phyloP scores from a whole-genome alignment of 164 flowering plant genomes.

The Piper betle region DNA sequence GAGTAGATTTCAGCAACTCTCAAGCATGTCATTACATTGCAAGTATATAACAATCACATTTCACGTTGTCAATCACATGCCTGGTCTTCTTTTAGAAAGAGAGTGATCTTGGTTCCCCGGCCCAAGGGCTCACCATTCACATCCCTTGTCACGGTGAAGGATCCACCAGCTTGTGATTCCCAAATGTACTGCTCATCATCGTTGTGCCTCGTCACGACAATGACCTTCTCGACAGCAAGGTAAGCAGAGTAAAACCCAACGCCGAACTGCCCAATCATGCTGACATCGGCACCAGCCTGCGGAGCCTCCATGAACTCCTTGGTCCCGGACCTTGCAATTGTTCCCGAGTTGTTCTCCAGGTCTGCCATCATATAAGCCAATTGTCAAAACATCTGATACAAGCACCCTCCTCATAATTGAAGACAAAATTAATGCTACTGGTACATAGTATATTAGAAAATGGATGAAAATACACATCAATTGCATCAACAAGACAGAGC shows the following conservation, averaged over 20 bases:
- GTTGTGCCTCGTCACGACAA: slow-evolving; percentile 39
- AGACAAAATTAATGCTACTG: not conserved
- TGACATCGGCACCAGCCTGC: slow-evolving; percentile 36
- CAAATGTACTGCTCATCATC: slow-evolving; percentile 40
- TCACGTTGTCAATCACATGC: slow-evolving; percentile 1
- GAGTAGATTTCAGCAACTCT: not conserved
- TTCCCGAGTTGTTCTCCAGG: slow-evolving; percentile 41
- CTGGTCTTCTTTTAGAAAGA: slow-evolving; percentile 41
- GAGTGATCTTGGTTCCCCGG: slow-evolving; percentile 35
- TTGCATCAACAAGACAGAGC: too few relatives aligned
- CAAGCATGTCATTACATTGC: too few relatives aligned
- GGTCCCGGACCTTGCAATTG: slow-evolving; percentile 46
- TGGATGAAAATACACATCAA: too few relatives aligned
- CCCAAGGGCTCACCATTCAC: slow-evolving; percentile 25
- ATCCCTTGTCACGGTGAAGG: slow-evolving; percentile 33
- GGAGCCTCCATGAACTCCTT: slow-evolving; percentile 52
- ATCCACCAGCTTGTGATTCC: slow-evolving; percentile 44
- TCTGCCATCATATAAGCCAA: slow-evolving; percentile 11
- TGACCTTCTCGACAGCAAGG: slow-evolving; percentile 38
- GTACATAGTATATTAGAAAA: too few relatives aligned
- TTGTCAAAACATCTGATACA: not conserved
- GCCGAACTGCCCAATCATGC: slow-evolving; percentile 50
- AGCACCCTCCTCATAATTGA: not conserved
- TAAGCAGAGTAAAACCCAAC: slow-evolving; percentile 46
- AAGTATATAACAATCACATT: too few relatives aligned